These are phyloP conservation scores for Phytopythium montanum DNA, from an alignment of 352 stramenopile species.

Conservation along the genomic window DNA sequence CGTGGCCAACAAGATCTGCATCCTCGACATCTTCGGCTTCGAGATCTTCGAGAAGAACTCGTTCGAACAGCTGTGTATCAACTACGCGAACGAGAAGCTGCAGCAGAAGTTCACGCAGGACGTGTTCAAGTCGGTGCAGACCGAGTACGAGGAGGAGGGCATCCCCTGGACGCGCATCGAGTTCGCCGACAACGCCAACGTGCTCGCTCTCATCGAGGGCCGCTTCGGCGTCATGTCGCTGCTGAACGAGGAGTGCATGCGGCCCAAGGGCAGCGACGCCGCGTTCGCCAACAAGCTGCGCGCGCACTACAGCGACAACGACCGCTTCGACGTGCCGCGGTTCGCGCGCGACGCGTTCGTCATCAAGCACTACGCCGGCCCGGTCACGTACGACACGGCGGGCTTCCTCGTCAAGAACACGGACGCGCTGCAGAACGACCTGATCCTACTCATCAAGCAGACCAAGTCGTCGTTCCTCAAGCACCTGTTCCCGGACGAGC, in stretches of 20 bases:
- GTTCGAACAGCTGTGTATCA: slow-evolving; percentile 96
- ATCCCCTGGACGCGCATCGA: slow-evolving; percentile 91
- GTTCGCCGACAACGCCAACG: slow-evolving; percentile 91
- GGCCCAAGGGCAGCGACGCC: slow-evolving; percentile 82
- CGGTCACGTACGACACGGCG: slow-evolving; percentile 93
- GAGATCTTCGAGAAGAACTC: slow-evolving; percentile 96
- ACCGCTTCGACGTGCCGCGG: slow-evolving; percentile 81
- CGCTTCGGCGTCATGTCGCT: slow-evolving; percentile 88
- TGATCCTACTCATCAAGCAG: slow-evolving; percentile 81
- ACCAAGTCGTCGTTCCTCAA: slow-evolving; percentile 69
- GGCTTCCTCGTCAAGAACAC: slow-evolving; percentile 97
- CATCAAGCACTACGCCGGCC: slow-evolving; percentile 95
- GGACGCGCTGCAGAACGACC: slow-evolving; percentile 93
- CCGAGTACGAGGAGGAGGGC: slow-evolving; percentile 95
- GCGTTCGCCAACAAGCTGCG: slow-evolving; percentile 88
- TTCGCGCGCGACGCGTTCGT: slow-evolving; percentile 90
- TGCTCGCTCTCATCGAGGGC: slow-evolving; percentile 88
- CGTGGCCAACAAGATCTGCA: slow-evolving; percentile 79
- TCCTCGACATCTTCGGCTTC: slow-evolving; percentile 98
- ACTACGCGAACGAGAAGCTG: slow-evolving; percentile 95
- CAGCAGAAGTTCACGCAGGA: slow-evolving; percentile 93
- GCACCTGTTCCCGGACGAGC: slow-evolving; percentile 75
- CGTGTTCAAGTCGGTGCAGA: slow-evolving; percentile 94
- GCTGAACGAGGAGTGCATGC: slow-evolving; percentile 93
- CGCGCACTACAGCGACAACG: slow-evolving; percentile 86